Evolutionary conservation across 2,329 filamentous ascomycete genomes (phyloP).

Genomic region (Setomelanomma holmii): DNA sequence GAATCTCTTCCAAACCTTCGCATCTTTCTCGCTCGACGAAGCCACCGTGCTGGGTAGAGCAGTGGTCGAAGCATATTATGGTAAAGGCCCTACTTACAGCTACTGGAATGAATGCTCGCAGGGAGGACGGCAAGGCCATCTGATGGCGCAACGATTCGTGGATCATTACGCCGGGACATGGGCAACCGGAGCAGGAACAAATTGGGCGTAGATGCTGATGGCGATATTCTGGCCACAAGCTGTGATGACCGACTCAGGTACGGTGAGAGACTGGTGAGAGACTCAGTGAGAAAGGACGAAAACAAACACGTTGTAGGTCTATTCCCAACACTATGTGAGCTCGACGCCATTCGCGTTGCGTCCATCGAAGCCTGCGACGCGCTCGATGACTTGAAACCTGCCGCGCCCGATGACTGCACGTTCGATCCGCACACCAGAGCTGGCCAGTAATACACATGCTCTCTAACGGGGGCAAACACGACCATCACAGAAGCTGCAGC

Average conservation of each 20-base stretch:
- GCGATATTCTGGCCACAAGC: slow-evolving; percentile 29
- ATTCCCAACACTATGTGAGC: slow-evolving; percentile 25
- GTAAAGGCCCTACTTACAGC: slow-evolving; percentile 31
- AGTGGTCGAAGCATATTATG: slow-evolving; percentile 36
- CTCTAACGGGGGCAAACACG: slow-evolving; percentile 1
- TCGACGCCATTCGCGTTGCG: slow-evolving; percentile 23
- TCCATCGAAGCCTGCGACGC: slow-evolving; percentile 30
- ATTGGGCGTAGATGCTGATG: slow-evolving; percentile 22
- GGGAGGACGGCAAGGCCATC: slow-evolving; percentile 35
- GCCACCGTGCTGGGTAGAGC: slow-evolving; percentile 35
- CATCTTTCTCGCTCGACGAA: slow-evolving; percentile 41
- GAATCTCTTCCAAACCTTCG: slow-evolving; percentile 40
- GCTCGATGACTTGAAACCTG: slow-evolving; percentile 34
- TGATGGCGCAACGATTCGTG: slow-evolving; percentile 40
- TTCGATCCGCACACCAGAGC: slow-evolving; percentile 25
- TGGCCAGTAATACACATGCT: slow-evolving; percentile 15
- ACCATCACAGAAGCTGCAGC: slow-evolving; percentile 15
- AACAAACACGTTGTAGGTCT: slow-evolving; percentile 1
- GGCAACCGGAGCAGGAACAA: slow-evolving; percentile 37
- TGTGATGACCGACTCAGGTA: slow-evolving; percentile 34
- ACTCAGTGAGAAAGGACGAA: too few species aligned
- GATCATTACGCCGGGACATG: slow-evolving; percentile 38
- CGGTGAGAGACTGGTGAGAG: not conserved
- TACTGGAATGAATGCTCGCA: slow-evolving; percentile 40
- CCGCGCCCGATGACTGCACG: slow-evolving; percentile 24